Evolutionary conservation across 2,329 filamentous ascomycete genomes (phyloP).

Genomic region (Aspergillus proliferans): DNA sequence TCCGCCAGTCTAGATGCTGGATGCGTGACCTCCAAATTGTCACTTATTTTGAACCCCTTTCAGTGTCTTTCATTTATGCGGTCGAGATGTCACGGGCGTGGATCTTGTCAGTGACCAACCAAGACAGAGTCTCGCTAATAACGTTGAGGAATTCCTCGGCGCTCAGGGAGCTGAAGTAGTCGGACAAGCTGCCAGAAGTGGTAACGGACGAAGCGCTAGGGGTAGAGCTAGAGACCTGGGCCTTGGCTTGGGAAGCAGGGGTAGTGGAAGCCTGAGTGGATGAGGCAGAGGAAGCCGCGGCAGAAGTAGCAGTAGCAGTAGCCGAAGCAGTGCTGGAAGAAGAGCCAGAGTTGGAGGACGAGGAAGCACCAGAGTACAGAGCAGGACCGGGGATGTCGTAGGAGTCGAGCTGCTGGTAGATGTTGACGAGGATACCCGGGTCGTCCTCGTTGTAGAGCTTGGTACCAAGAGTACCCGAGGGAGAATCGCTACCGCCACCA

Average conservation of each 20-base stretch:
- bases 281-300: slow-evolving; percentile 7
- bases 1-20: slow-evolving; percentile 6
- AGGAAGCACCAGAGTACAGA: slow-evolving; percentile 22
- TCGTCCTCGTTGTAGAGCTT: slow-evolving; percentile 53
- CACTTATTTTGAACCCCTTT: background rate
- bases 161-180: slow-evolving; percentile 27
- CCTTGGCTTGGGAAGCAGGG: slow-evolving; percentile 18
- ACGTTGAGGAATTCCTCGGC: slow-evolving; percentile 24
- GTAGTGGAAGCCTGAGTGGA: slow-evolving; percentile 14
- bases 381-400: slow-evolving; percentile 50
- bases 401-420: slow-evolving; percentile 46
- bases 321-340: slow-evolving; percentile 8
- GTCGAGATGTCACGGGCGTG: slow-evolving; percentile 24
- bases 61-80: slow-evolving; percentile 9
- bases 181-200: slow-evolving; percentile 8
- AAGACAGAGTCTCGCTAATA: slow-evolving; percentile 24
- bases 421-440: slow-evolving; percentile 54
- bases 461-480: slow-evolving; percentile 47
- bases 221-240: slow-evolving; percentile 11
- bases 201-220: slow-evolving; percentile 8
- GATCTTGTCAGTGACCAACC: slow-evolving; percentile 27
- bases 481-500: slow-evolving; percentile 45
- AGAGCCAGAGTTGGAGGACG: slow-evolving; percentile 12
- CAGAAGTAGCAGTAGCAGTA: slow-evolving; percentile 7
- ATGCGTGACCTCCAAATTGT: background rate